Evolutionary conservation across 2,329 filamentous ascomycete species (phyloP).

Genomic region (Ophiocordyceps polyrhachis-furcata): DNA sequence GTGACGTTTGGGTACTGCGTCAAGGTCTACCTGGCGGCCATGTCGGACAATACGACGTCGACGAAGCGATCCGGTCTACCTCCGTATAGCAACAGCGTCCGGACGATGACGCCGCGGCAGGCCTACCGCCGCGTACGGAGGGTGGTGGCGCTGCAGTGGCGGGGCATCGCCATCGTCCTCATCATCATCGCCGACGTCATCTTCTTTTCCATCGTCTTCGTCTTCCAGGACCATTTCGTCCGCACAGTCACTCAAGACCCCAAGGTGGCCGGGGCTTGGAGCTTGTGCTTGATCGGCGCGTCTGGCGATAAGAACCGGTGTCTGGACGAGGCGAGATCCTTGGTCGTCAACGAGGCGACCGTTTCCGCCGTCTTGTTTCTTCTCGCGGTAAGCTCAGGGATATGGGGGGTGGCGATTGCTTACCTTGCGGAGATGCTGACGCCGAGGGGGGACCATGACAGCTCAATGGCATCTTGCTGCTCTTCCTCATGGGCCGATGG

Average conservation of each 20-base stretch:
- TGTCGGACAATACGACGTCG: constrained; percentile 52
- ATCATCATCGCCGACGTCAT: constrained; percentile 84
- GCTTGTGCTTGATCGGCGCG: constrained; percentile 45
- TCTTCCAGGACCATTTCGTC: constrained; percentile 64
- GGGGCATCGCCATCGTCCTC: constrained; percentile 74
- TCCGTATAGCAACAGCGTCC: constrained; percentile 51
- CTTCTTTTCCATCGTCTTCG: constrained; percentile 83
- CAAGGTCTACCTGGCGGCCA: constrained; percentile 77
- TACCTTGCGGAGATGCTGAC: not conserved
- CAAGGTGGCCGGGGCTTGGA: constrained; percentile 41
- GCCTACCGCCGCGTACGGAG: constrained; percentile 74
- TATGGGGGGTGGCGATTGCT: not conserved
- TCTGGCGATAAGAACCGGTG: constrained; percentile 47
- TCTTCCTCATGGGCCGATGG: constrained; percentile 62
- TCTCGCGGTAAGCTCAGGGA: constrained; percentile 42
- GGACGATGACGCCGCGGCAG: constrained; percentile 63
- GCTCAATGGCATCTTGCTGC: constrained; percentile 71
- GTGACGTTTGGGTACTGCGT: constrained; percentile 82
- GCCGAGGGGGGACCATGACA: constrained; percentile 14
- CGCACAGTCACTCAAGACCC: constrained; percentile 36
- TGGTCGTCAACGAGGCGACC: constrained; percentile 59
- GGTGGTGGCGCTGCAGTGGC: constrained; percentile 84
- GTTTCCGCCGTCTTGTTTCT: constrained; percentile 69
- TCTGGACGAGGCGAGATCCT: constrained; percentile 32
- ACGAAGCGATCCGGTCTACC: constrained; percentile 57